Percentiles rank a stretch among this genome's conserved stretches.
These are phyloP conservation scores for Microcyclospora pomicola DNA, from an alignment of 2,329 filamentous ascomycete genomes.

Conservation along the genomic window DNA sequence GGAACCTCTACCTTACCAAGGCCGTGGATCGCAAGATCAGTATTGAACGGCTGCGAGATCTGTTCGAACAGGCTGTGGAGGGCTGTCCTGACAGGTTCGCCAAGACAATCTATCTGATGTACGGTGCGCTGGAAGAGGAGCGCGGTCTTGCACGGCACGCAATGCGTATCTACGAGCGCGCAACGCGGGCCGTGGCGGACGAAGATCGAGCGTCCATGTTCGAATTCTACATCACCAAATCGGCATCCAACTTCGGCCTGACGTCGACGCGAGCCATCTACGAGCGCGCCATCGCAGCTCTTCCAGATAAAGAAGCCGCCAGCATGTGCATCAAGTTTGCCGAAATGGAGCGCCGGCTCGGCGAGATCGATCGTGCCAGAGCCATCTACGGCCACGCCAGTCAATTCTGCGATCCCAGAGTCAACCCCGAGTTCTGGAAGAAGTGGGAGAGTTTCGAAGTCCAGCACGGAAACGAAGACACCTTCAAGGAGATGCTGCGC, in stretches of 20 bases:
- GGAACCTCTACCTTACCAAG: slow-evolving; percentile 96
- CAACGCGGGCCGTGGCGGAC: slow-evolving; percentile 84
- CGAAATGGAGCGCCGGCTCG: slow-evolving; percentile 83
- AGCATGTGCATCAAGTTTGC: slow-evolving; percentile 99
- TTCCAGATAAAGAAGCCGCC: slow-evolving; percentile 84
- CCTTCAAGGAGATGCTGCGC: slow-evolving; percentile 96
- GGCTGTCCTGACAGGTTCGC: slow-evolving; percentile 91
- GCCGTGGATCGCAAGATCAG: slow-evolving; percentile 91
- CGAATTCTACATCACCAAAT: slow-evolving; percentile 98
- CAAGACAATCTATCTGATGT: slow-evolving; percentile 94
- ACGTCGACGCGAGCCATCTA: slow-evolving; percentile 92
- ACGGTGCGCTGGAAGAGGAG: slow-evolving; percentile 92
- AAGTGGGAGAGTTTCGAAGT: slow-evolving; percentile 98
- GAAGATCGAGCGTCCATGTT: slow-evolving; percentile 96
- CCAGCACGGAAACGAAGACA: slow-evolving; percentile 96
- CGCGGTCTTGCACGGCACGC: slow-evolving; percentile 86
- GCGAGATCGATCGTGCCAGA: slow-evolving; percentile 85
- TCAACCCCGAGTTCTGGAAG: slow-evolving; percentile 79
- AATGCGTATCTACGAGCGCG: slow-evolving; percentile 97
- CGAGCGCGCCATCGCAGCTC: slow-evolving; percentile 83
- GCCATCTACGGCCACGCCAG: slow-evolving; percentile 94
- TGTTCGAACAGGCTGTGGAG: slow-evolving; percentile 95
- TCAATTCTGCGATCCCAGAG: slow-evolving; percentile 92
- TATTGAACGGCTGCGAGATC: slow-evolving; percentile 82
- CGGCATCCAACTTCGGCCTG: slow-evolving; percentile 91